A percentile compares a stretch with the other conserved stretches of the same genome.
These are phyloP conservation scores for Bocquillonia castaneifolia DNA, from an alignment of 441 rosid species.

Conservation along the genomic window DNA sequence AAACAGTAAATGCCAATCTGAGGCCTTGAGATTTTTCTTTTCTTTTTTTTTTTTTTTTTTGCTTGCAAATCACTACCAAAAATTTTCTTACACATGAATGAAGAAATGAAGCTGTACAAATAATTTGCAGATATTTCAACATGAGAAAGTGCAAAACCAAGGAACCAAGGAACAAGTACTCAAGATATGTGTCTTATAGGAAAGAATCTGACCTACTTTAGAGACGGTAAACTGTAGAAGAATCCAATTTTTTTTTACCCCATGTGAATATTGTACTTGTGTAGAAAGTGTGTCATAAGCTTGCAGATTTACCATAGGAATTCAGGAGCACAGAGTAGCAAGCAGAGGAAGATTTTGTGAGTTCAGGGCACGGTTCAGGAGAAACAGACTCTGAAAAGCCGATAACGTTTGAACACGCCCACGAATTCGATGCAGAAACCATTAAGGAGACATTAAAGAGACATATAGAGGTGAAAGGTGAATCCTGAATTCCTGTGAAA, in stretches of 20 bases:
- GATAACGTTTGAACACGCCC: constrained; percentile 61
- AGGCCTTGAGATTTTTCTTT: constrained; percentile 3
- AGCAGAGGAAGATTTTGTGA: constrained; percentile 33
- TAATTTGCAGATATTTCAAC: constrained; percentile 39
- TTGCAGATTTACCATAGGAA: constrained; percentile 33
- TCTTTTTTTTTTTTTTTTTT: too few species aligned
- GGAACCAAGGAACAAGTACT: constrained; percentile 31
- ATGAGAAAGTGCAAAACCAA: constrained; percentile 19
- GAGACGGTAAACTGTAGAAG: constrained; percentile 26
- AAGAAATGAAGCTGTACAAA: constrained; percentile 86
- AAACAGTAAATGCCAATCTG: background rate
- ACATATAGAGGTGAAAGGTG: constrained; percentile 66
- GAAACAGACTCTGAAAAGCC: constrained; percentile 62
- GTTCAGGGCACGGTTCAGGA: constrained; percentile 66
- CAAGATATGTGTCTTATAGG: constrained; percentile 41
- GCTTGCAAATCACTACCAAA: constrained; percentile 50
- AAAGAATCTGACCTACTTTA: constrained; percentile 46
- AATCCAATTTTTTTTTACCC: constrained; percentile 9
- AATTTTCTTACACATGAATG: constrained; percentile 75
- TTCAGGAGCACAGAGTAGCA: constrained; percentile 26
- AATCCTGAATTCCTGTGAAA: constrained; percentile 56
- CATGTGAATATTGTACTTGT: constrained; percentile 7
- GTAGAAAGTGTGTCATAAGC: constrained; percentile 31
- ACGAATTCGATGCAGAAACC: constrained; percentile 31
- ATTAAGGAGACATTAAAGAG: constrained; percentile 52